phyloP scores from a whole-genome alignment of 768 basidiomycete species.

The Lepiota brunneoincarnata region DNA sequence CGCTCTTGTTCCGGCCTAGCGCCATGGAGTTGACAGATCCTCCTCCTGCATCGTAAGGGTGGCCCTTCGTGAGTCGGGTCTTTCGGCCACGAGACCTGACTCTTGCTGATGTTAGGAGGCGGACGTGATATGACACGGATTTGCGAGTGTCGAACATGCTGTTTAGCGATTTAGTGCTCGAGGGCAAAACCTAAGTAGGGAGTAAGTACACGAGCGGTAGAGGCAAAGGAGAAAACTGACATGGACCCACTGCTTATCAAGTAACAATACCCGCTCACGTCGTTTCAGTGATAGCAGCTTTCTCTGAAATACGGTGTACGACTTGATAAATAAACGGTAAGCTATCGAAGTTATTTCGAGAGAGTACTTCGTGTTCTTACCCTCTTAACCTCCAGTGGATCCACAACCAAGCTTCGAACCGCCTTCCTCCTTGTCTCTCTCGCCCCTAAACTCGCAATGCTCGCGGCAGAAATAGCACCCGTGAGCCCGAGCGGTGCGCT shows the following conservation, averaged over 20 bases:
- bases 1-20: not conserved
- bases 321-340: not conserved
- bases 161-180: slow-evolving; percentile 6
- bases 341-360: too few relatives aligned
- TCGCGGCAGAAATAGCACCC: too few relatives aligned
- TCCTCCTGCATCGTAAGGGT: too few relatives aligned
- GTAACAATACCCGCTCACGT: slow-evolving; percentile 1
- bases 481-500: too few relatives aligned
- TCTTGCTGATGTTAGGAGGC: not conserved
- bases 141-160: slow-evolving; percentile 7
- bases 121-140: slow-evolving; percentile 5
- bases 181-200: slow-evolving; percentile 1
- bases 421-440: too few relatives aligned
- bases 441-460: too few relatives aligned
- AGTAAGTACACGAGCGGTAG: not conserved
- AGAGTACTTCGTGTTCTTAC: not conserved
- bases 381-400: not conserved
- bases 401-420: not conserved
- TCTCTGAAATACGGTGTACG: slow-evolving; percentile 8
- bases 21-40: too few relatives aligned
- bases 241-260: slow-evolving; percentile 10
- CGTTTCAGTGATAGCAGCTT: slow-evolving; percentile 2
- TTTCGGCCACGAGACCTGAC: not conserved
- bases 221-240: not conserved
- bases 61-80: too few relatives aligned